Percentiles rank a stretch among this genome's conserved stretches.
Conservation (phyloP, 352 stramenopile genomes). For the Pythium vanterpoolii region DNA sequence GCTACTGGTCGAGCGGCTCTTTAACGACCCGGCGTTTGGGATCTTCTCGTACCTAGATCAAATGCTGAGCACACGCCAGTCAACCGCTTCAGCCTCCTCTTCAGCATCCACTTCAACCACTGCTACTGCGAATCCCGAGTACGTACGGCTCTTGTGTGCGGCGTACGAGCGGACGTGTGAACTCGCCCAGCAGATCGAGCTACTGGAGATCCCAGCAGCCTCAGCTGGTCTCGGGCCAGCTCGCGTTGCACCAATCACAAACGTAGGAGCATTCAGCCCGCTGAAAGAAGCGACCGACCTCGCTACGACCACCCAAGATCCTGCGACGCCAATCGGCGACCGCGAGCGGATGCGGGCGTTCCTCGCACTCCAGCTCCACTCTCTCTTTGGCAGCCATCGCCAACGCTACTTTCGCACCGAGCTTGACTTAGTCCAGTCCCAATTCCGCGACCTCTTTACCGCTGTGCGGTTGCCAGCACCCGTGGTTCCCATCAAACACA, state of each 20-base stretch:
- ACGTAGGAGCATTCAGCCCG: not conserved
- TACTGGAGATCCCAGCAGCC: conserved; percentile 22
- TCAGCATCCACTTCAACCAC: not conserved
- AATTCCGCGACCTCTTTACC: conserved; percentile 40
- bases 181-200: conserved; percentile 48
- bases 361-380: conserved; percentile 71
- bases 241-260: conserved; percentile 16
- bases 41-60: conserved; percentile 75
- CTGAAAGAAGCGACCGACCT: conserved; percentile 20
- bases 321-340: conserved; percentile 12
- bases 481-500: conserved; percentile 31
- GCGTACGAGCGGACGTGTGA: conserved; percentile 64
- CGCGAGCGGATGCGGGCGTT: conserved; percentile 65
- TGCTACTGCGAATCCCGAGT: conserved; percentile 40
- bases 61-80: conserved; percentile 39
- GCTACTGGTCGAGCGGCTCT: conserved; percentile 63
- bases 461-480: conserved; percentile 53
- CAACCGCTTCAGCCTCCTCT: not conserved
- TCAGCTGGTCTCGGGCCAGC: not conserved
- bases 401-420: conserved; percentile 67
- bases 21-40: conserved; percentile 77
- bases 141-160: conserved; percentile 55
- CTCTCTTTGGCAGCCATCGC: conserved; percentile 70
- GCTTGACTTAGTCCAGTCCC: conserved; percentile 51
- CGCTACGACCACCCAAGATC: not conserved